Base-by-base conservation (phyloP, 257 asterid species). In the Scutellaria barbata region DNA sequence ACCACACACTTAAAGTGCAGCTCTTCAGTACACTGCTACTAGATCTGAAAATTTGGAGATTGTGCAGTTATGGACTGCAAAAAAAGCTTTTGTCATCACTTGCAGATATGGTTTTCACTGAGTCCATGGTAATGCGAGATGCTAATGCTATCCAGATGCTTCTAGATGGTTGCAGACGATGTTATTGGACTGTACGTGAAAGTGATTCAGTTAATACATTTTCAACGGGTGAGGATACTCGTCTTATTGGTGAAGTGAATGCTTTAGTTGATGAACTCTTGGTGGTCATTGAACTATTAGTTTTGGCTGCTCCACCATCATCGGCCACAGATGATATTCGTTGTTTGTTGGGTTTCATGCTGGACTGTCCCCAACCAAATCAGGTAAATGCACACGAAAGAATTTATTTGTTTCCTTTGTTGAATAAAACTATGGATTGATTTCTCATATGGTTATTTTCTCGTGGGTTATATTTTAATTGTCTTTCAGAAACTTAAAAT, bases 191-290 rank as follows among this genome's bases (percentile, higher is more conserved):
- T 66, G 85, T 85, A 35, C 92, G 83, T 50, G 99, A 94, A 83
- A 80, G 70, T 55, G 98, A 94, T 79, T 94, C 99, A 43, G 86
- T 88, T 54, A 79, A 84, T 82, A 81, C 96, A 53, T 91, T 86
- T 83, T 84, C 89, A 17, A 77, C 72, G 30, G 79, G 76, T 69
- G 83, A 79, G 75, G 87, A 80, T 76, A 78, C 84, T 66, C 95
- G 88, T 55, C 92, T 80, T 72, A 88, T 86, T 68, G 99, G 99
- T n/a, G 99, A 94, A 84, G 89, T 94, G 77, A 94, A 89, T 74
- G 97, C 98, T 58, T 87, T 94, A 88, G 98, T 91, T 69, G 99
- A 94, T 79, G 99, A 94, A 82, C 99, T 94, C 61, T 84, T 94
- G 75, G 99, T 94, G 74, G 96, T 94, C 78, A 81, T 91, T 81